A percentile compares a stretch with the other conserved stretches of the same genome.
Evolutionary conservation across 768 basidiomycete species (phyloP).

Genomic region (Tylopilus rubrobrunneus): DNA sequence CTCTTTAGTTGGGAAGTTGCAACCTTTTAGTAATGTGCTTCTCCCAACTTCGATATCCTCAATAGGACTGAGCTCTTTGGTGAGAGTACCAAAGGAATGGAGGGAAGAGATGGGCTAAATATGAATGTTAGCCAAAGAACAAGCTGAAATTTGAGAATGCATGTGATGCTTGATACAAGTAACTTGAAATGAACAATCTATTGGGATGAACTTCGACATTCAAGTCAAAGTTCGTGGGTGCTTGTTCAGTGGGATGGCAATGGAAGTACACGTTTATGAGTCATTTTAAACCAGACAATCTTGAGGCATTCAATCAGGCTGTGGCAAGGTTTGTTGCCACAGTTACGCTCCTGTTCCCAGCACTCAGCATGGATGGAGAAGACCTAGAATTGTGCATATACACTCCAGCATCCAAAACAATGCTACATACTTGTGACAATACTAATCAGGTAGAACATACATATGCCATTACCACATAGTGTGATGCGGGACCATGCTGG

Average conservation of each 20-base stretch:
- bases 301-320: conserved; percentile 86
- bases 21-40: conserved; percentile 94
- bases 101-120: conserved; percentile 86
- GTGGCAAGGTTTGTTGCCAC: conserved; percentile 77
- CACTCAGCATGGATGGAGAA: conserved; percentile 95
- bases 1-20: conserved; percentile 97
- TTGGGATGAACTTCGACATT: conserved; percentile 88
- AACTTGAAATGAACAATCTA: conserved; percentile 88
- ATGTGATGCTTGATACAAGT: conserved; percentile 99
- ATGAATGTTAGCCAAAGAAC: conserved; percentile 16
- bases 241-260: conserved; percentile 99
- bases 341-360: conserved; percentile 93
- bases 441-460: no score
- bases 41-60: conserved; percentile 99
- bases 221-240: conserved; percentile 93
- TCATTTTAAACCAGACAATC: conserved; percentile 99
- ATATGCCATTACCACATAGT: no score
- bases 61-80: conserved; percentile 96
- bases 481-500: no score
- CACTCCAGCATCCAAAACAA: no score
- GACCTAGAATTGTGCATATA: no score
- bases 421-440: no score
- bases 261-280: conserved; percentile 98
- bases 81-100: conserved; percentile 97
- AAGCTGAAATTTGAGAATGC: conserved; percentile 31